A percentile compares a stretch with the other conserved stretches of the same genome.
phyloP scores from a whole-genome alignment of 352 stramenopile species.

The Sclerospora graminicola region DNA sequence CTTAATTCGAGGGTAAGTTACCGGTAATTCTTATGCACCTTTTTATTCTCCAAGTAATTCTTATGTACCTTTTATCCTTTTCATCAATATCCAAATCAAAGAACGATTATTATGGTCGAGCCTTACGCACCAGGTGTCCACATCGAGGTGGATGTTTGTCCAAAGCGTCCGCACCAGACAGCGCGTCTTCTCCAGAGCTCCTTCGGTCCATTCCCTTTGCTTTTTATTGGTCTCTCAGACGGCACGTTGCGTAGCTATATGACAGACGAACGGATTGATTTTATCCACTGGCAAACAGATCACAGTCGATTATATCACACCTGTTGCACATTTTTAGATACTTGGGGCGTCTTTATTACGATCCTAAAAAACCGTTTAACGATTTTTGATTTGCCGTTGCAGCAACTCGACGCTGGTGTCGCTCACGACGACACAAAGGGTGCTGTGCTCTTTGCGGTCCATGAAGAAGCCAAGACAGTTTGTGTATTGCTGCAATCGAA shows the following conservation, averaged over 20 bases:
- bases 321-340: slow-evolving; percentile 43
- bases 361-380: slow-evolving; percentile 47
- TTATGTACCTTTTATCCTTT: no score
- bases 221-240: slow-evolving; percentile 52
- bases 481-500: slow-evolving; percentile 50
- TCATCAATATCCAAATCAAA: no score
- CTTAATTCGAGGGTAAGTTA: no score
- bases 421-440: slow-evolving; percentile 54
- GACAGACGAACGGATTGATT: slow-evolving; percentile 16
- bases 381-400: slow-evolving; percentile 51
- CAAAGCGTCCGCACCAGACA: slow-evolving; percentile 46
- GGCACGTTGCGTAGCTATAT: slow-evolving; percentile 48
- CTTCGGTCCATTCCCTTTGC: slow-evolving; percentile 29
- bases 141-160: not conserved
- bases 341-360: slow-evolving; percentile 59
- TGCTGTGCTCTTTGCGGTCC: slow-evolving; percentile 35
- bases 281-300: slow-evolving; percentile 38
- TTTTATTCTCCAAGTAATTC: no score
- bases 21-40: no score
- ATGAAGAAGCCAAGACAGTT: slow-evolving; percentile 47
- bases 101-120: no score
- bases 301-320: slow-evolving; percentile 56
- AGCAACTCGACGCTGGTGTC: slow-evolving; percentile 21
- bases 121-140: no score
- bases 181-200: slow-evolving; percentile 35